A percentile compares a stretch with the other conserved stretches of the same genome.
Evolutionary conservation across 306 rosid genomes (phyloP).

Genomic region (Luffa acutangula): DNA sequence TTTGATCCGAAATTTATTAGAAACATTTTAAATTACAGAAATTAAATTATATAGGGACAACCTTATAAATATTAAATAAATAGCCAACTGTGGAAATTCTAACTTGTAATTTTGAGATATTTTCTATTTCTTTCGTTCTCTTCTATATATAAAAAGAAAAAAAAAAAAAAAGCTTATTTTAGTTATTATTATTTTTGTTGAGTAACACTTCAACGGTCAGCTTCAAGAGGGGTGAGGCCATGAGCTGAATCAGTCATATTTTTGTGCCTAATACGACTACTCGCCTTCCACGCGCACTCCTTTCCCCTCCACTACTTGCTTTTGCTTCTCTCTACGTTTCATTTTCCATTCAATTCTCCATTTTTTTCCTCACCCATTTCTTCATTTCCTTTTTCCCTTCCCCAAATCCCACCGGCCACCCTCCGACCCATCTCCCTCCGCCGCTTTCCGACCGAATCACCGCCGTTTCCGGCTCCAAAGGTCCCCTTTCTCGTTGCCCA

Average conservation of each 20-base stretch:
- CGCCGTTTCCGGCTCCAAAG: not conserved
- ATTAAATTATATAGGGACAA: too few relatives aligned
- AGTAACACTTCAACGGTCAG: not conserved
- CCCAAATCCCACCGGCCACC: constrained; percentile 1
- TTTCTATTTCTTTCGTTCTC: too few relatives aligned
- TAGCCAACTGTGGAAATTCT: too few relatives aligned
- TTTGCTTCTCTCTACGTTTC: not conserved
- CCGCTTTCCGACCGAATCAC: not conserved
- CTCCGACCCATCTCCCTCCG: not conserved
- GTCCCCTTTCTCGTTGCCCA: not conserved
- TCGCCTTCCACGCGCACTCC: not conserved
- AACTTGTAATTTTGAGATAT: too few relatives aligned
- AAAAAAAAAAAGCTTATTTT: too few relatives aligned
- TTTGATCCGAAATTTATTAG: too few relatives aligned
- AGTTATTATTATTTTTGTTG: not conserved
- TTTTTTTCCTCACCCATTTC: not conserved
- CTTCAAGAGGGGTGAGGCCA: not conserved
- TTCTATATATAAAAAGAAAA: too few relatives aligned
- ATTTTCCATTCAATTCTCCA: not conserved
- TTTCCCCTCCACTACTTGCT: not conserved
- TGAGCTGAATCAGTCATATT: constrained; percentile 3
- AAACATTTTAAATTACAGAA: too few relatives aligned
- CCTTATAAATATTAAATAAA: too few relatives aligned
- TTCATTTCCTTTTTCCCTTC: not conserved
- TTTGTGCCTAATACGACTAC: not conserved